Percentiles rank a stretch among this genome's conserved stretches.
Evolutionary conservation across 2,329 filamentous ascomycete genomes (phyloP).

Genomic region (Eutypella sp.): DNA sequence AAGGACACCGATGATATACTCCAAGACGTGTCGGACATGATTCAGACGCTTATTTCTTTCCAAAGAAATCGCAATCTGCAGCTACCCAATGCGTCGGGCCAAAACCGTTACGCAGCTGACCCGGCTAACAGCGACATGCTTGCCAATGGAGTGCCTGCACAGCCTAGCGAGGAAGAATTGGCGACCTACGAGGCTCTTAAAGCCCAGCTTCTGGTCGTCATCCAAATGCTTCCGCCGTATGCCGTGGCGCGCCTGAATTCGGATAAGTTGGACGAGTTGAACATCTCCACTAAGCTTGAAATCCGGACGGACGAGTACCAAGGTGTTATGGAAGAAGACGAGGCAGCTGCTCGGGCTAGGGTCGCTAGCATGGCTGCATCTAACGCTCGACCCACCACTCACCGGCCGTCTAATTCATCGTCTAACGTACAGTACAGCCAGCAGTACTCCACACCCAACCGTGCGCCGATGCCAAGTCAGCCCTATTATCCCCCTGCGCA

Average conservation of each 20-base stretch:
- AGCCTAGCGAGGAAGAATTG: slow-evolving; percentile 59
- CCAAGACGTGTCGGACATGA: slow-evolving; percentile 67
- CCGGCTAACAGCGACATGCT: slow-evolving; percentile 64
- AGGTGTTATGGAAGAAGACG: slow-evolving; percentile 81
- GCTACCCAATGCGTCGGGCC: slow-evolving; percentile 52
- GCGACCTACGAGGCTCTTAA: slow-evolving; percentile 68
- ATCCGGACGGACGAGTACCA: slow-evolving; percentile 68
- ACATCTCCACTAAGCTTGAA: slow-evolving; percentile 74
- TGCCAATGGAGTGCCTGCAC: slow-evolving; percentile 59
- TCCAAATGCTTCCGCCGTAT: slow-evolving; percentile 74
- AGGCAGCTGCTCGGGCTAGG: slow-evolving; percentile 52
- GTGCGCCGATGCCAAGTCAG: slow-evolving; percentile 37
- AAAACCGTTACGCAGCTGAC: slow-evolving; percentile 55
- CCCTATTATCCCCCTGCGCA: slow-evolving; percentile 42
- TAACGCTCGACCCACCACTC: slow-evolving; percentile 32
- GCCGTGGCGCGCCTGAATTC: slow-evolving; percentile 82
- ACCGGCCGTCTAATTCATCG: slow-evolving; percentile 33
- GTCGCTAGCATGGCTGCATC: slow-evolving; percentile 34
- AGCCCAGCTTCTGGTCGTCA: slow-evolving; percentile 67
- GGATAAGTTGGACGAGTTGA: slow-evolving; percentile 76
- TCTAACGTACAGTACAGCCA: slow-evolving; percentile 38
- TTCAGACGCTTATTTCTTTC: slow-evolving; percentile 72
- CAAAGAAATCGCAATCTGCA: slow-evolving; percentile 74
- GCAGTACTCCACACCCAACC: slow-evolving; percentile 44
- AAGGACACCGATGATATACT: slow-evolving; percentile 66